A percentile compares a stretch with the other conserved stretches of the same genome.
Evolutionary conservation across 345 rosid genomes (phyloP).

Genomic region (Citrus maxima): DNA sequence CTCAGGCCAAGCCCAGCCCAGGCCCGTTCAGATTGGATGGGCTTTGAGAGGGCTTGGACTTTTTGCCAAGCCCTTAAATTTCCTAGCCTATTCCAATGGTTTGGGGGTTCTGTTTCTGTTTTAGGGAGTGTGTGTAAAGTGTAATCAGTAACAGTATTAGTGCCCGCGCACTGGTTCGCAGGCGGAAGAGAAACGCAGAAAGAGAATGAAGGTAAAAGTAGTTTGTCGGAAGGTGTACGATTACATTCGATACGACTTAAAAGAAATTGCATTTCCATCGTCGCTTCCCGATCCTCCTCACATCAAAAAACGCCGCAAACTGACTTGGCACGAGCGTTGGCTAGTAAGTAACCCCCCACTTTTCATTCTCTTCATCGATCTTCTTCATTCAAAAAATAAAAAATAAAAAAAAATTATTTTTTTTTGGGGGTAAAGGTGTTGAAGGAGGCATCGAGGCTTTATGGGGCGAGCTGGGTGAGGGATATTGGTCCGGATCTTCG

Average conservation of each 20-base stretch:
- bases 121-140: neutral
- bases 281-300: conserved; percentile 92
- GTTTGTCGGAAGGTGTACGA: conserved; percentile 57
- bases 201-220: conserved; percentile 55
- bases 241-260: conserved; percentile 75
- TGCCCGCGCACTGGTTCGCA: too few relatives aligned
- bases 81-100: too few relatives aligned
- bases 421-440: conserved; percentile 39
- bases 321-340: conserved; percentile 74
- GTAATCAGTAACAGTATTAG: neutral
- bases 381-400: neutral
- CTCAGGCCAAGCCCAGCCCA: too few relatives aligned
- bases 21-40: too few relatives aligned
- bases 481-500: conserved; percentile 96
- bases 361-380: neutral
- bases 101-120: neutral
- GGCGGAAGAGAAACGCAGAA: neutral
- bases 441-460: conserved; percentile 91
- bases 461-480: conserved; percentile 89
- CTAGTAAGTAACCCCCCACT: conserved; percentile 34
- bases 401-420: neutral
- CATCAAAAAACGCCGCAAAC: conserved; percentile 62
- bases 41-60: too few relatives aligned
- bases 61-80: too few relatives aligned
- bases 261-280: conserved; percentile 90